Base-by-base conservation (phyloP, 768 basidiomycete genomes). In the Polyporus arcularius region DNA sequence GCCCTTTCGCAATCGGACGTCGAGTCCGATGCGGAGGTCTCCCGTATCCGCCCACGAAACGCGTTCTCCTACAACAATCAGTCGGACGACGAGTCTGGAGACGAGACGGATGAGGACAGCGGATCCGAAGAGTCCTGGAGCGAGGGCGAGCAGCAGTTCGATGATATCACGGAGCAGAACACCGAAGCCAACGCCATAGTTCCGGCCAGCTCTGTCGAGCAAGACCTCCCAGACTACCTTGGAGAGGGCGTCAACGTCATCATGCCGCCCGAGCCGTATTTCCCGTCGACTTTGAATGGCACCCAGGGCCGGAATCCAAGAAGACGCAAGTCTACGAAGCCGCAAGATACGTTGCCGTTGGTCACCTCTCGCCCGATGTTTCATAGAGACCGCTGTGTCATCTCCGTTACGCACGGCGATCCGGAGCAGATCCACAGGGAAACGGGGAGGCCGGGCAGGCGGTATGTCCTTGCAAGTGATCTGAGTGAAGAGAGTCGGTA, bases 191-290 rank as follows among this genome's bases (percentile, higher is more conserved):
- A 96, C 68, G 83, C 90, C 0, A 78, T 87, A 35, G 76, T 80
- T 26, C 71, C 78, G 0, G 73, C 77, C 2, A 82, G 80, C 9
- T 80, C 83, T 11, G 67, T 59, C 2, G 89, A 89, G 55, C 78
- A 75, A 16, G 88, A 89, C 50, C 70, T 81, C 56, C 84, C 88
- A 0, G 94, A 96, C 73, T 92, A 91, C 0, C 79, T 96, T 10
- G 96, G 96, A 12, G 95, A 97, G 74, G 96, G 94, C 57, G 90
- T 93, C 18, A 95, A 94, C 67, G 88, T 95, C 55, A 85, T 94
- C 63, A 84, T 94, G 1, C 90, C 92, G 0, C 88, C 85, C 4
- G 89, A 92, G 64, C 90, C 91, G 2, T 91, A 91, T 72, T 92
- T 92, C 73, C 88, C 89, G 16, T 81, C 82, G 38, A 89, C 88